Evolutionary conservation across 306 rosid genomes (phyloP).

Genomic region (Castanea mollissima): DNA sequence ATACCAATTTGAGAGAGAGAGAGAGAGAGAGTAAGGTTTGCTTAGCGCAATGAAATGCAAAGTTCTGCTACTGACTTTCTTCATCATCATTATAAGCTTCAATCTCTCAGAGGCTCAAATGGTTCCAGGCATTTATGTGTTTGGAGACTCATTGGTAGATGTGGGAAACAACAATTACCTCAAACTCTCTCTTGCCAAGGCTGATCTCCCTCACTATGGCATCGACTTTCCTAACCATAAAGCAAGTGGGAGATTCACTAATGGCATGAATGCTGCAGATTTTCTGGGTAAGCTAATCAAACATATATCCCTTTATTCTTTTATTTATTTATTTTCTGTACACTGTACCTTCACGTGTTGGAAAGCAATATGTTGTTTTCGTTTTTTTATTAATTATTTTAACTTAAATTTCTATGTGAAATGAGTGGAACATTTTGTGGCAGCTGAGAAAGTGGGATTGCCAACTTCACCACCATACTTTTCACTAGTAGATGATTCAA

Average conservation of each 20-base stretch:
- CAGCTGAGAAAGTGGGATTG: constrained; percentile 79
- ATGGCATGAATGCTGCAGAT: neutral
- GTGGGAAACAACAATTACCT: constrained; percentile 83
- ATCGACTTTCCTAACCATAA: neutral
- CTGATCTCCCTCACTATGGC: neutral
- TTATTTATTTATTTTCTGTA: too few species aligned
- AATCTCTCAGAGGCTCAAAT: constrained; percentile 37
- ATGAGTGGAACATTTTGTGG: neutral
- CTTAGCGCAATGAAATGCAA: neutral
- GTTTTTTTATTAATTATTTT: neutral
- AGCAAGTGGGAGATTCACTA: neutral
- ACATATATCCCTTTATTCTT: neutral
- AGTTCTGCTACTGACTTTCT: neutral
- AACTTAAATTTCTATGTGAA: neutral
- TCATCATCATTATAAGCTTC: constrained; percentile 1
- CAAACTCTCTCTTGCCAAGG: constrained; percentile 33
- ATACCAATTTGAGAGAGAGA: neutral
- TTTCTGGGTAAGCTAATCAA: neutral
- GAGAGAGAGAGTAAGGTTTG: neutral
- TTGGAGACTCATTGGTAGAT: constrained; percentile 76
- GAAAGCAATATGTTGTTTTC: too few species aligned
- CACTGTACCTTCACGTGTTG: neutral
- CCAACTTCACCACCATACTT: constrained; percentile 72
- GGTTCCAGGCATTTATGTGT: constrained; percentile 63
- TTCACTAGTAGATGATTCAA: constrained; percentile 33